Evolutionary conservation across 2,329 filamentous ascomycete species (phyloP), one percentile per base, ranked within the genome.

Genomic region (Nothophaeocryptopus gaeumannii): DNA sequence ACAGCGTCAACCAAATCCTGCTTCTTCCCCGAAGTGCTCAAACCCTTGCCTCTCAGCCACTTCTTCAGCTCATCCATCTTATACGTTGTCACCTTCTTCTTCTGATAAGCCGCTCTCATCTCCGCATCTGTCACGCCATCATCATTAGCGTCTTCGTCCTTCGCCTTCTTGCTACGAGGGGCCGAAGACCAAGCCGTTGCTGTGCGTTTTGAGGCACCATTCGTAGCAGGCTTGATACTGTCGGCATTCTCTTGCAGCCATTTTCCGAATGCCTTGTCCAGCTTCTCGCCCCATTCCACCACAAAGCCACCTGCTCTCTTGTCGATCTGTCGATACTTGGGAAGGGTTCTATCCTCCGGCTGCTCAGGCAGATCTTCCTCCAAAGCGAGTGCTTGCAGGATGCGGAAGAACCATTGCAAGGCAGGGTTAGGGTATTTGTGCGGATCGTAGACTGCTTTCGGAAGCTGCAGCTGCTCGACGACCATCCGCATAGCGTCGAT

Each of bases 341-440:
- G 93, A 11, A 88, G 67, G 0, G 93, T 97, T 57, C 86, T 84
- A 65, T 99, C 93, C 42, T 85, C 80, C 2, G 80, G 76, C 39
- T 78, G 72, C 14, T 87, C 85, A 0, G 91, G 91, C 1, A 95
- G 73, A 58, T 96, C 91, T 66, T 99, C 93, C 32, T 96, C 91
- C 1, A 99, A 77, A 0, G 93, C 93, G 50, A 96, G 78, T 5
- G 88, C 86, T 70, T 99, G 93, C 0, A 99, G 74, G 39, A 99
- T 95, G 54, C 83, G 85, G 75, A 97, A 99, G 72, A 97, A 93
- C 91, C 92, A 99, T 71, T 99, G 93, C 16, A 99, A 76, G 8
- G 88, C 81, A 65, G 61, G 60, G 44, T 99, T 99, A 0, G 93
- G 89, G 63, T 96, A 97, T 63, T 86, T 93, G 1, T 77, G 75